Conservation (phyloP, 495 filamentous ascomycete genomes). For the Neurospora pannonica region DNA sequence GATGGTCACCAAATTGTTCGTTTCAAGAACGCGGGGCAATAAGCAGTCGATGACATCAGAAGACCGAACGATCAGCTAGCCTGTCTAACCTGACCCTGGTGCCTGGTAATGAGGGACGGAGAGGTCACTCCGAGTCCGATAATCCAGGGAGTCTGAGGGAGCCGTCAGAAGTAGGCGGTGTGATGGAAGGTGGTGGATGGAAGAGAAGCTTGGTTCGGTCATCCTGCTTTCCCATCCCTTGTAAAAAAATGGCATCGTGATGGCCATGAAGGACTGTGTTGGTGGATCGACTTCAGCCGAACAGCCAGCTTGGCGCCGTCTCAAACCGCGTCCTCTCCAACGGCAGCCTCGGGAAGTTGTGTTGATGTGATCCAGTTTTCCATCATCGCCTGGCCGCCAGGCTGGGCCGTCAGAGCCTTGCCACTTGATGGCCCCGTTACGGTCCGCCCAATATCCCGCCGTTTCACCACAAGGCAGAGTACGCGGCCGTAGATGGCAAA, state of each 20-base stretch:
- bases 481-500: conserved; percentile 91
- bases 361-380: conserved; percentile 85
- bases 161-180: background rate
- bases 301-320: background rate
- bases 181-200: background rate
- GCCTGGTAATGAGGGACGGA: background rate
- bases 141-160: background rate
- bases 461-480: conserved; percentile 80
- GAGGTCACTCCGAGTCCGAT: background rate
- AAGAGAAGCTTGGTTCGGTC: background rate
- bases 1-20: background rate
- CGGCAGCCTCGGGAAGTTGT: conserved; percentile 42
- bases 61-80: background rate
- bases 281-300: background rate
- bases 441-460: conserved; percentile 24
- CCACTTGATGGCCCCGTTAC: conserved; percentile 19
- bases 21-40: background rate
- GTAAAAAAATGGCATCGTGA: background rate
- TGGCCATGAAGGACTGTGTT: background rate
- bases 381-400: conserved; percentile 66
- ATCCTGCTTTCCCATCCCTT: background rate
- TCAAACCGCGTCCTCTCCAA: conserved; percentile 17
- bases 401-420: conserved; percentile 20
- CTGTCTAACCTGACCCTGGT: background rate
- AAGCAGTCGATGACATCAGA: background rate